Evolutionary conservation across 495 filamentous ascomycete genomes (phyloP).

Genomic region (Aspergillus taichungensis): DNA sequence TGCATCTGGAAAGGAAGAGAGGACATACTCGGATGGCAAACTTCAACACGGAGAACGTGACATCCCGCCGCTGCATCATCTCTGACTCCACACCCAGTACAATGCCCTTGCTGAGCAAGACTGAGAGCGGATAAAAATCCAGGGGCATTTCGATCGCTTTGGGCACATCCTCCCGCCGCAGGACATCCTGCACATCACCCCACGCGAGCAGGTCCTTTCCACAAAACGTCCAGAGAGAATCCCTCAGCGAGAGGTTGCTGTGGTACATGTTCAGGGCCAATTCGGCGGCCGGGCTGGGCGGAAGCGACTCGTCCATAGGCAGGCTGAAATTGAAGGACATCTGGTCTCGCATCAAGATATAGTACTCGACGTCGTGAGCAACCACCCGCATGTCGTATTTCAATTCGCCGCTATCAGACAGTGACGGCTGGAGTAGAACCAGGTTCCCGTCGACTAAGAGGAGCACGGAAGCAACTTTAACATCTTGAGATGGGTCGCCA

Average conservation of each 20-base stretch:
- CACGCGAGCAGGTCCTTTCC: slow-evolving; percentile 73
- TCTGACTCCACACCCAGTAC: slow-evolving; percentile 87
- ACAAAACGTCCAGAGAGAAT: slow-evolving; percentile 94
- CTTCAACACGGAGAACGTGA: slow-evolving; percentile 78
- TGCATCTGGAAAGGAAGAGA: slow-evolving; percentile 6
- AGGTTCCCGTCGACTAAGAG: slow-evolving; percentile 95
- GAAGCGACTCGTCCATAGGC: slow-evolving; percentile 34
- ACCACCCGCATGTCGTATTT: slow-evolving; percentile 99
- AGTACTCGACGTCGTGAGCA: slow-evolving; percentile 92
- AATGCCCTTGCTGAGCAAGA: slow-evolving; percentile 75
- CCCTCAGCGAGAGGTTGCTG: slow-evolving; percentile 50
- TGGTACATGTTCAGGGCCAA: slow-evolving; percentile 34
- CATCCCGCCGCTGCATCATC: slow-evolving; percentile 79
- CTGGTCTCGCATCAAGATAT: slow-evolving; percentile 83
- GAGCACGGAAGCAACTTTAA: slow-evolving; percentile 84
- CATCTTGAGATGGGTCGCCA: slow-evolving; percentile 93
- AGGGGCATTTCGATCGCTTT: slow-evolving; percentile 44
- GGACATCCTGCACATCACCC: slow-evolving; percentile 83
- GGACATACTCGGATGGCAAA: slow-evolving; percentile 66
- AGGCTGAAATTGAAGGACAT: slow-evolving; percentile 42
- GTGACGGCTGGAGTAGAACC: slow-evolving; percentile 80
- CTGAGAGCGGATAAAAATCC: slow-evolving; percentile 93
- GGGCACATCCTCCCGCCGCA: slow-evolving; percentile 45
- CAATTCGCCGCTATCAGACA: slow-evolving; percentile 63
- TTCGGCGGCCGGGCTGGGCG: slow-evolving; percentile 44